Base-by-base conservation (phyloP, 2,329 filamentous ascomycete genomes). In the Emergomyces pasteurianus region DNA sequence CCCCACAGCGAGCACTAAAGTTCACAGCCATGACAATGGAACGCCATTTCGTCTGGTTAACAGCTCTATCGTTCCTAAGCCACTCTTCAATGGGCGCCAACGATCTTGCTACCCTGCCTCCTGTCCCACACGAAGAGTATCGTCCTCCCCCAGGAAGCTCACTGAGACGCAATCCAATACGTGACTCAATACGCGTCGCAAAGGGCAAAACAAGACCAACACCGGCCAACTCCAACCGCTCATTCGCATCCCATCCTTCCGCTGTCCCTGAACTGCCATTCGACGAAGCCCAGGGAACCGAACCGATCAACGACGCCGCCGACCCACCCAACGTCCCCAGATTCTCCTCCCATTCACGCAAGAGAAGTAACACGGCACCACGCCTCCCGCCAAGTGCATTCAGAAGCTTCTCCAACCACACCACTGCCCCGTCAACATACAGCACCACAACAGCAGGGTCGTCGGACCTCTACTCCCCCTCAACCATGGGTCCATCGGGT, bases 41-140 rank as follows among this genome's bases (percentile, higher is more conserved):
- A 66, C 86, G 94, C 18, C 94, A 99, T 73, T 95, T 95, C 69
- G 78, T 96, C 56, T 99, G 94, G 94, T 79, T 99, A 61, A 96
- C 90, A 23, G 90, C 94, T 0, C 79, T 99, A 23, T 96, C 92
- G 0, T 99, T 97, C 82, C 80, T 99, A 38, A 92, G 92, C 14
- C 91, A 96, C 71, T 95, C 92, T 0, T 85, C 87, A 18, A 87
- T 92, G 68, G 86, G 87, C 0, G 81, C 92, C 5, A 89, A 90
- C 1, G 89, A 94, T 58, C 83, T 91, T 18, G 78, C 86, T 3
- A 72, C 82, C 16, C 73, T 81, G 23, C 82, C 81, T n/a, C 80
- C 82, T 7, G 76, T 80, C 26, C 79, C 82, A 5, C 69, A 72
- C 65, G 69, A 74, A 61, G 71, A 76, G 62, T 67, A 65, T 57